These are phyloP conservation scores for Solanum habrochaites DNA, from an alignment of 257 asterid species.

Conservation along the genomic window DNA sequence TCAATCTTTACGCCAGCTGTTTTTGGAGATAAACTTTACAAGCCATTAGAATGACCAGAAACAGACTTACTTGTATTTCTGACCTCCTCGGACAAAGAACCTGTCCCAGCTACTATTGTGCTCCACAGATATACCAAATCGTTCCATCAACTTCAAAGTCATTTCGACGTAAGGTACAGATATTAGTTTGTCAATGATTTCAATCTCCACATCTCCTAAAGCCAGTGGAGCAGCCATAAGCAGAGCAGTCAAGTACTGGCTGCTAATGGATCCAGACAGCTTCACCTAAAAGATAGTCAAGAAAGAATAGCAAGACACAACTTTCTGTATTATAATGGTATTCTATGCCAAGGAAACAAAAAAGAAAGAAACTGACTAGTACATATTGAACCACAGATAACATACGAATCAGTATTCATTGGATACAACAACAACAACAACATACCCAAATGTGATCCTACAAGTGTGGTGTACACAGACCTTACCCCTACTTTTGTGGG, in stretches of 20 bases:
- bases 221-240: conserved; percentile 97
- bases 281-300: conserved; percentile 45
- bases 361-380: not conserved
- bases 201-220: conserved; percentile 84
- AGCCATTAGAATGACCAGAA: not conserved
- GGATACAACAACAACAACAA: not conserved
- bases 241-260: conserved; percentile 93
- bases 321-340: not conserved
- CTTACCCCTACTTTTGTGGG: not conserved
- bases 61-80: conserved; percentile 67
- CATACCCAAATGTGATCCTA: not conserved
- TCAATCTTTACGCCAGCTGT: not conserved
- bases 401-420: not conserved
- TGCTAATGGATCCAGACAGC: conserved; percentile 89
- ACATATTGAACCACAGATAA: not conserved
- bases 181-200: conserved; percentile 76
- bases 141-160: conserved; percentile 94
- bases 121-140: conserved; percentile 78
- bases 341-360: not conserved
- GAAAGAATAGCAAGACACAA: not conserved
- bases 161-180: conserved; percentile 95
- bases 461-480: not conserved
- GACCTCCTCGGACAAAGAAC: conserved; percentile 73
- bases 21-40: not conserved
- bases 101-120: conserved; percentile 85